Evolutionary conservation across 2,329 filamentous ascomycete species (phyloP), one percentile per base, ranked within the genome.

Genomic region (Trichoderma semiorbis): DNA sequence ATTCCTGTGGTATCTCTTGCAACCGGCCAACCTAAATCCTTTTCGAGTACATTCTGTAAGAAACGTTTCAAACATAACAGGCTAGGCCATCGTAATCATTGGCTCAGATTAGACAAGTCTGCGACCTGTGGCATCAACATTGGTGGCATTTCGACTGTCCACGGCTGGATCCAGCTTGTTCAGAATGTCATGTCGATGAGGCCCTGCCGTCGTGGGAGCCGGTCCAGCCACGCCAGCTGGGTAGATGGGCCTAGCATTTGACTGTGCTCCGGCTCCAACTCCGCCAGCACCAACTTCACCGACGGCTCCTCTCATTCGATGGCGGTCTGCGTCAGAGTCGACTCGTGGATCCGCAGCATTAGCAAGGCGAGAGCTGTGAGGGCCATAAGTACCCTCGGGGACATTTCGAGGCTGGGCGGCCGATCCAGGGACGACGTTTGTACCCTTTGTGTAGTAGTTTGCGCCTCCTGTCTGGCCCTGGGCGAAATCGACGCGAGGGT

Each of bases 331-430:
- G n/a, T 72, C 70, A 14, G 70, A 84, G 74, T 87, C 84, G 60
- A 86, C 80, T 28, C 84, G 78, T 14, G 85, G 84, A 73, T 87
- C 85, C 4, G 78, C 60, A 71, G 84, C 84, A 79, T 87, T 87
- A 10, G 79, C 78, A 5, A 81, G 5, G 69, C 82, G 78, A 5
- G 80, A 81, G 69, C 72, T 69, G 75, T 86, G 83, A 11, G 70
- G 57, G 16, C 70, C 70, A 8, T 72, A 72, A 11, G 73, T 71
- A 39, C 73, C 73, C 53, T 73, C 71, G 7, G 71, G 72, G 2
- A 65, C 55, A 4, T 65, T 28, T 8, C 71, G 58, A 5, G 71
- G 34, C 7, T 39, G 55, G 6, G 61, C 50, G 7, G 21, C 36
- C 2, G 53, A 55, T 18, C 36, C 32, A 7, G 53, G 32, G 26